phyloP scores from a whole-genome alignment of 495 filamentous ascomycete species.

The Letharia columbiana region DNA sequence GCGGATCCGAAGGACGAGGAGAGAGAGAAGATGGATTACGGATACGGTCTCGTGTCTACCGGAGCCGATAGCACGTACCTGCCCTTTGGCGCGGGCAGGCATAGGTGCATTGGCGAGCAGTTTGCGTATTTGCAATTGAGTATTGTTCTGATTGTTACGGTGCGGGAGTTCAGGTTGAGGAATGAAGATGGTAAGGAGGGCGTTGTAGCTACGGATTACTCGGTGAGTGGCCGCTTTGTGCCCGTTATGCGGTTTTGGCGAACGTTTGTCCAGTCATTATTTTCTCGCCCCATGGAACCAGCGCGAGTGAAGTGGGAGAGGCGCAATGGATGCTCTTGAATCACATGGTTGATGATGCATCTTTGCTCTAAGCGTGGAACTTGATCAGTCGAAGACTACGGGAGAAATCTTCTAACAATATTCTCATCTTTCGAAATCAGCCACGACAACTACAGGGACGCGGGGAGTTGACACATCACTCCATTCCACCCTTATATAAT shows the following conservation, averaged over 20 bases:
- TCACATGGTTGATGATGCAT: neutral
- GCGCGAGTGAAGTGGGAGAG: conserved; percentile 59
- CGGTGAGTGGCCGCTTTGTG: conserved; percentile 39
- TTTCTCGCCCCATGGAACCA: conserved; percentile 52
- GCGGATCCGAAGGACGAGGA: conserved; percentile 43
- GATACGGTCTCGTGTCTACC: conserved; percentile 84
- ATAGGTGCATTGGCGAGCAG: conserved; percentile 94
- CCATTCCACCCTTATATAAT: no score
- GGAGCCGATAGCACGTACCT: conserved; percentile 82
- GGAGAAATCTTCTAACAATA: no score
- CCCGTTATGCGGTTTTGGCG: neutral
- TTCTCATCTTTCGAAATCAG: no score
- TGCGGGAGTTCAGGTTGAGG: conserved; percentile 65
- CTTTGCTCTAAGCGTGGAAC: neutral
- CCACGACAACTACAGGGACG: no score
- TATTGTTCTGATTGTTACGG: conserved; percentile 63
- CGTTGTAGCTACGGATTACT: conserved; percentile 79
- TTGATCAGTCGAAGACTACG: no score
- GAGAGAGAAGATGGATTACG: conserved; percentile 80
- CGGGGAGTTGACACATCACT: no score
- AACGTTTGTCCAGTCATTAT: conserved; percentile 29
- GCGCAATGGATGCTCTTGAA: conserved; percentile 26
- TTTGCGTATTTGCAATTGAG: conserved; percentile 93
- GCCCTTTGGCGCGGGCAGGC: conserved; percentile 91
- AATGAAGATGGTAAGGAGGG: conserved; percentile 60